Evolutionary conservation across 1,139 yeast genomes (phyloP).

Genomic region (Debaryomyces subglobosus): DNA sequence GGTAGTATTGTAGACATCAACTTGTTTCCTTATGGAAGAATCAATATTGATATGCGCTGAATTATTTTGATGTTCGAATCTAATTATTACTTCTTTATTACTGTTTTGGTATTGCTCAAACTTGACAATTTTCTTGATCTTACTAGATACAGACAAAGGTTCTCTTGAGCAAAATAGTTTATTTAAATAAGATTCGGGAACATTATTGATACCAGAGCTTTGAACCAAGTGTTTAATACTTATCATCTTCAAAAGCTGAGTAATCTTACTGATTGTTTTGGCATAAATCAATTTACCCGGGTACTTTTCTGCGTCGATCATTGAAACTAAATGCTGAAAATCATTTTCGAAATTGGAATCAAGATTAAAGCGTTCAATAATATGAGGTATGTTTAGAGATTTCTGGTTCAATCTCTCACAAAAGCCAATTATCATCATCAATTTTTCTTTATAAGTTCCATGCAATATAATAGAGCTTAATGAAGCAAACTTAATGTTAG

Average conservation of each 20-base stretch:
- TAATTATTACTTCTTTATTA: constrained; percentile 9
- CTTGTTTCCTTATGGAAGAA: background rate
- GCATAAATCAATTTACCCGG: constrained; percentile 26
- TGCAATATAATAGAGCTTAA: constrained; percentile 29
- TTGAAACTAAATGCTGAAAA: constrained; percentile 17
- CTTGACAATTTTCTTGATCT: constrained; percentile 12
- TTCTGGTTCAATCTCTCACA: constrained; percentile 19
- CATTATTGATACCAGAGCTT: constrained; percentile 17
- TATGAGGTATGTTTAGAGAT: constrained; percentile 12
- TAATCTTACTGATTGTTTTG: constrained; percentile 20
- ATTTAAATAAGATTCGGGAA: constrained; percentile 15
- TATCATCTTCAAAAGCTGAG: constrained; percentile 21
- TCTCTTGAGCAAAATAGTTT: constrained; percentile 16
- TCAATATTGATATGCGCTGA: background rate
- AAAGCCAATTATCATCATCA: constrained; percentile 26
- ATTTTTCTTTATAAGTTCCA: constrained; percentile 41
- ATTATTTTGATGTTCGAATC: constrained; percentile 2
- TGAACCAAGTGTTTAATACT: constrained; percentile 25
- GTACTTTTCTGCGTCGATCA: constrained; percentile 16
- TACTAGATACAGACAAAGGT: constrained; percentile 12
- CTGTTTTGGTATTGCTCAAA: background rate
- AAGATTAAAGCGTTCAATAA: constrained; percentile 11
- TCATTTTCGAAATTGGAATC: constrained; percentile 13
- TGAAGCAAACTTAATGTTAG: constrained; percentile 19
- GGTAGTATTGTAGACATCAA: constrained; percentile 1